Conservation (phyloP, 306 rosid species). For the Astragalus membranaceus region DNA sequence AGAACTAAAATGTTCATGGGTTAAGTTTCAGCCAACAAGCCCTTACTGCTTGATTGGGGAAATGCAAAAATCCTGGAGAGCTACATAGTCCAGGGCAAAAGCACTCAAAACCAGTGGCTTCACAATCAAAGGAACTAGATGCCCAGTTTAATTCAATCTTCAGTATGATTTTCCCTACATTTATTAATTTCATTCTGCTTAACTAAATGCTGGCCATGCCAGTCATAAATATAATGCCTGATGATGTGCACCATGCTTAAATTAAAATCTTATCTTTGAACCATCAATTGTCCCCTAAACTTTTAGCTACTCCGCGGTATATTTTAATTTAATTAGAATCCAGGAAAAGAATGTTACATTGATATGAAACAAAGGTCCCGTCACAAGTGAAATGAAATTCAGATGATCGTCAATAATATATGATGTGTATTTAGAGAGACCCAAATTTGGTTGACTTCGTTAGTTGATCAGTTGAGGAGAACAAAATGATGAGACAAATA, state of each 20-base stretch:
- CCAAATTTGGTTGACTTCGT: background rate
- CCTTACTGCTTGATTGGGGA: conserved; percentile 3
- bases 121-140: background rate
- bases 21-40: conserved; percentile 15
- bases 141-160: background rate
- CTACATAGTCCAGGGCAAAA: background rate
- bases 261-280: background rate
- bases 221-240: background rate
- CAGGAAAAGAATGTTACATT: background rate
- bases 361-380: background rate
- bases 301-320: background rate
- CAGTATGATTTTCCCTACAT: background rate
- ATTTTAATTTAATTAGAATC: background rate
- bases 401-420: background rate
- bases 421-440: background rate
- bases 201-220: background rate
- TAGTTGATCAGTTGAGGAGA: background rate
- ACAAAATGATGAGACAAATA: conserved; percentile 17
- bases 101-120: background rate
- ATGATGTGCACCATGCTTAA: background rate
- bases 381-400: background rate
- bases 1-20: background rate
- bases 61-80: background rate
- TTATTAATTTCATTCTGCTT: background rate
- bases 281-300: background rate